These are phyloP conservation scores for Penicillium brasilianum DNA, from an alignment of 2,329 filamentous ascomycete genomes.

Conservation along the genomic window DNA sequence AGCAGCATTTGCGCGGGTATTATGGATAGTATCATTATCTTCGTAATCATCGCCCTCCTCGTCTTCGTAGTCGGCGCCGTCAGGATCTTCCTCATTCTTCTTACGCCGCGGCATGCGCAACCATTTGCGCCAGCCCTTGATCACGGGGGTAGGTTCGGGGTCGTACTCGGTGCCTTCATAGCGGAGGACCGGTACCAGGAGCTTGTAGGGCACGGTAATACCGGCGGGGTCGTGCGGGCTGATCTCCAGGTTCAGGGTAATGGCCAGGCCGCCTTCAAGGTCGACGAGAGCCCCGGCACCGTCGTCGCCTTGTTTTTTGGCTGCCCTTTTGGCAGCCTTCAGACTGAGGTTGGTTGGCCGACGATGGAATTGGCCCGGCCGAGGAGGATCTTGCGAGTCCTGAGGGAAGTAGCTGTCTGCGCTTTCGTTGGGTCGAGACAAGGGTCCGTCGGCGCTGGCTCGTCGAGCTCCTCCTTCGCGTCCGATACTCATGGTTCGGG, in stretches of 20 bases:
- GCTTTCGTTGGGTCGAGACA: slow-evolving; percentile 35
- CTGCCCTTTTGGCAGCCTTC: slow-evolving; percentile 63
- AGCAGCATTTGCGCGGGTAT: slow-evolving; percentile 33
- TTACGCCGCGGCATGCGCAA: slow-evolving; percentile 38
- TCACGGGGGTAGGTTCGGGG: slow-evolving; percentile 40
- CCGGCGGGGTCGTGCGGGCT: slow-evolving; percentile 83
- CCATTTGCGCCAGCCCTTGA: slow-evolving; percentile 50
- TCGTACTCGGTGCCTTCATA: slow-evolving; percentile 53
- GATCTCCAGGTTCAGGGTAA: slow-evolving; percentile 88
- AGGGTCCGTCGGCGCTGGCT: slow-evolving; percentile 43
- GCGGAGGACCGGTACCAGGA: slow-evolving; percentile 79
- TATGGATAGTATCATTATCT: slow-evolving; percentile 31
- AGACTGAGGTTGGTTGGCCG: slow-evolving; percentile 71
- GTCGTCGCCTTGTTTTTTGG: slow-evolving; percentile 57
- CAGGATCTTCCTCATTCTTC: slow-evolving; percentile 25
- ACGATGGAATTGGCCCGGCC: slow-evolving; percentile 63
- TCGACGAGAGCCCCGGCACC: slow-evolving; percentile 67
- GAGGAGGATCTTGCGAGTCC: slow-evolving; percentile 28
- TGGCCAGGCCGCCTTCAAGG: slow-evolving; percentile 81
- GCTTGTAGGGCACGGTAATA: slow-evolving; percentile 82
- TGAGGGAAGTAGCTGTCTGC: slow-evolving; percentile 43
- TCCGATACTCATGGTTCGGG: slow-evolving; percentile 45
- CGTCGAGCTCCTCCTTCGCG: slow-evolving; percentile 35
- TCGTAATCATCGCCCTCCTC: slow-evolving; percentile 31
- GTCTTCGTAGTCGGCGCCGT: slow-evolving; percentile 28